Evolutionary conservation across 2,329 filamentous ascomycete species (phyloP), one percentile per base, ranked within the genome.

Genomic region (Exophiala spinifera): DNA sequence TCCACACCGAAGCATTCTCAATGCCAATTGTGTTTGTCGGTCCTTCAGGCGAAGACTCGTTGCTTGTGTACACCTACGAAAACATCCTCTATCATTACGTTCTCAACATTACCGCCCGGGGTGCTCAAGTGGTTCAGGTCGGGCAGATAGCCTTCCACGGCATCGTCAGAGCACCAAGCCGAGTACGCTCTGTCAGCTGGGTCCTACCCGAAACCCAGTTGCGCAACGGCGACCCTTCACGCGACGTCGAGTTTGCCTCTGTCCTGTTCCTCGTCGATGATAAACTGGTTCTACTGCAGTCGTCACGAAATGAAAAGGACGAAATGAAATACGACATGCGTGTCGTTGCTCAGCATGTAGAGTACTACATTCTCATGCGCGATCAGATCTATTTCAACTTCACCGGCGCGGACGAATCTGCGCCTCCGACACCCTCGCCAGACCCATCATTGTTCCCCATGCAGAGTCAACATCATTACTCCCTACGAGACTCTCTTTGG

Each of bases 291-390:
- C 76, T 97, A 34, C 79, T 99, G 46, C 90, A 95, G 61, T 92
- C 94, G 1, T 91, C 90, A 0, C 77, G 89, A 4, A 91, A 88
- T 48, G 88, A 89, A 46, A 83, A 87, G 40, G 88, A 89, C 4
- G 87, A 91, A 63, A 79, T 96, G 48, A 97, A 96, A 74, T 99
- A 99, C 67, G 92, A 97, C 67, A 99, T 99, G 94, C 87, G 91
- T 8, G 87, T 97, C 55, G 87, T 99, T 67, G 91, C 91, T 11
- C 90, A 96, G 65, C 95, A 95, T 65, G 91, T 97, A 37, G 94
- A 99, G 69, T 97, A 94, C 65, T 96, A 96, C 69, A 86, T 87
- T 50, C 84, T 94, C 64, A 95, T 95, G 84, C 85, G 91, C 60
- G 94, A 99, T 66, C 88, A 95, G 65, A 84, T 74, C 17, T 74